Evolutionary conservation across 1,284 basidiomycete species (phyloP).

Genomic region (Pyrrhoderma lamaoense): DNA sequence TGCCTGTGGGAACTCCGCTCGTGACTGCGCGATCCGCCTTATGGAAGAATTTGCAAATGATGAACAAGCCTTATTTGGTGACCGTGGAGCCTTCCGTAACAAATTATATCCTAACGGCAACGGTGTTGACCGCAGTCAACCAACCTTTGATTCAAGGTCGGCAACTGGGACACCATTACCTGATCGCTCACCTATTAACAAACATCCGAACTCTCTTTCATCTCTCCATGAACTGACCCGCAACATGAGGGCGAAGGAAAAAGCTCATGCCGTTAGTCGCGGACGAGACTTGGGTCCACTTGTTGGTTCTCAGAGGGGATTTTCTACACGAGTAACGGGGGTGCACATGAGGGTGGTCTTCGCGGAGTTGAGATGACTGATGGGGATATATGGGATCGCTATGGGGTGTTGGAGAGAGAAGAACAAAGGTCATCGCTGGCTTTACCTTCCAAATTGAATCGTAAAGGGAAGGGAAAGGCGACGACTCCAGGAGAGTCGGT

Average conservation of each 20-base stretch:
- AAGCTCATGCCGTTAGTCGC: slow-evolving; percentile 19
- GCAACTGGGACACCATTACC: background rate
- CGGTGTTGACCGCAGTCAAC: background rate
- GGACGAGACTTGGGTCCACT: slow-evolving; percentile 58
- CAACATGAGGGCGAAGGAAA: background rate
- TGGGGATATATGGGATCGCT: slow-evolving; percentile 11
- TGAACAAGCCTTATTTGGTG: slow-evolving; percentile 24
- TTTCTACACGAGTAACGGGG: slow-evolving; percentile 46
- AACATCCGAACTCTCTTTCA: slow-evolving; percentile 5
- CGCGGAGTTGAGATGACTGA: slow-evolving; percentile 51
- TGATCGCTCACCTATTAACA: background rate
- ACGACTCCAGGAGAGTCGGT: background rate
- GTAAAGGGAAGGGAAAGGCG: slow-evolving; percentile 8
- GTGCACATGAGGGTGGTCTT: slow-evolving; percentile 49
- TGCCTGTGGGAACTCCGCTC: slow-evolving; percentile 58
- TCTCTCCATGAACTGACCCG: slow-evolving; percentile 2
- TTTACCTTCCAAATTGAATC: slow-evolving; percentile 20
- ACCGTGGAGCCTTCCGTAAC: background rate
- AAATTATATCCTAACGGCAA: background rate
- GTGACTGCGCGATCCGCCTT: slow-evolving; percentile 58
- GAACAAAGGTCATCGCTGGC: background rate
- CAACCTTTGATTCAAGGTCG: background rate
- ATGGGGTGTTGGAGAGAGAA: background rate
- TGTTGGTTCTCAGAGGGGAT: slow-evolving; percentile 60
- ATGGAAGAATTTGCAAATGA: slow-evolving; percentile 60